Evolutionary conservation across 2,329 filamentous ascomycete genomes (phyloP).

Genomic region (Macroventuria anomochaeta): DNA sequence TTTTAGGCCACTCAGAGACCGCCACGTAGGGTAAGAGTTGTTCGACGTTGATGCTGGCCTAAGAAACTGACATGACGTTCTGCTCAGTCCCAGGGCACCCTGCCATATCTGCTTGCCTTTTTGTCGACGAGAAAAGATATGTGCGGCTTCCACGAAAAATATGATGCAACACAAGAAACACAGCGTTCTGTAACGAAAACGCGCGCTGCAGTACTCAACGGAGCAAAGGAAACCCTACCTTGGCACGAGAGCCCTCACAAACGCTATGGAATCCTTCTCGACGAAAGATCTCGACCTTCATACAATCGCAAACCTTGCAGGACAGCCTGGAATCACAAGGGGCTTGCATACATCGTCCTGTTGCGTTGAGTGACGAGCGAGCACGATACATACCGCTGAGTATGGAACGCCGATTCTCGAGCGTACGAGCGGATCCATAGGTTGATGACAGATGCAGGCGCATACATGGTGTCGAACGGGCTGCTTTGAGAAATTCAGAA

Average conservation of each 20-base stretch:
- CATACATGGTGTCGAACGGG: too few species aligned
- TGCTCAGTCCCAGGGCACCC: slow-evolving; percentile 14
- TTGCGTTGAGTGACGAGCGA: too few species aligned
- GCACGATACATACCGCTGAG: too few species aligned
- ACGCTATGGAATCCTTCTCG: not conserved
- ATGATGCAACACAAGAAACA: slow-evolving; percentile 28
- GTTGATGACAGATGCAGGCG: too few species aligned
- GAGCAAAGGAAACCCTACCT: not conserved
- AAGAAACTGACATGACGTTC: slow-evolving; percentile 30
- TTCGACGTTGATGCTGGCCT: slow-evolving; percentile 26
- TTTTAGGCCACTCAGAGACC: slow-evolving; percentile 52
- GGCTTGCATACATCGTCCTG: too few species aligned
- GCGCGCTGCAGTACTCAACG: not conserved
- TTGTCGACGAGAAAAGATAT: not conserved
- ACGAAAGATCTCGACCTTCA: too few species aligned
- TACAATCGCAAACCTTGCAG: too few species aligned
- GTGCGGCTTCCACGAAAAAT: slow-evolving; percentile 26
- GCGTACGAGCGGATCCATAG: too few species aligned
- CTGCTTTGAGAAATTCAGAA: too few species aligned
- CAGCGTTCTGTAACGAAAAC: slow-evolving; percentile 24
- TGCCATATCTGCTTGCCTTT: slow-evolving; percentile 6
- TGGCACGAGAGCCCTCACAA: not conserved
- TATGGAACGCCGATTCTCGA: too few species aligned
- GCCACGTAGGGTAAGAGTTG: slow-evolving; percentile 47
- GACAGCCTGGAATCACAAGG: too few species aligned